Conservation (phyloP, 805 yeast genomes). For the Soucietia sequanensis region DNA sequence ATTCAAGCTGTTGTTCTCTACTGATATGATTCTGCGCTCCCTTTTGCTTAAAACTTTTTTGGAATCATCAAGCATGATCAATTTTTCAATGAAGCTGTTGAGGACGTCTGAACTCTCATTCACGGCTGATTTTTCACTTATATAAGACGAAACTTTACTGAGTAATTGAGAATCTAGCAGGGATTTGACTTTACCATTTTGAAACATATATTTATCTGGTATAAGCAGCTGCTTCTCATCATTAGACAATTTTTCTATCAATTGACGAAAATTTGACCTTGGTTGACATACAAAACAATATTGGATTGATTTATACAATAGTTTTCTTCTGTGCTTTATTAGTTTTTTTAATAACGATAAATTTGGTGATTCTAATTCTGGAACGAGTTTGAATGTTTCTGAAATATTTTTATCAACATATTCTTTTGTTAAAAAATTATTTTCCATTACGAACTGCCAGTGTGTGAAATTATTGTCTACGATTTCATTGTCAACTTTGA, state of each 20-base stretch:
- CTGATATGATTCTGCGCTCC: too few species aligned
- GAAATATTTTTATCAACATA: background rate
- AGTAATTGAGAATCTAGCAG: too few species aligned
- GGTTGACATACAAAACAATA: constrained; percentile 18
- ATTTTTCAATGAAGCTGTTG: constrained; percentile 15
- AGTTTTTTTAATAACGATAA: constrained; percentile 8
- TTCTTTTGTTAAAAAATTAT: constrained; percentile 5
- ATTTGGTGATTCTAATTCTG: constrained; percentile 1
- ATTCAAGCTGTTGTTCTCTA: too few species aligned
- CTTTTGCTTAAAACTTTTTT: constrained; percentile 13
- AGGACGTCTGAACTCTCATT: constrained; percentile 13
- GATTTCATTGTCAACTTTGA: too few species aligned
- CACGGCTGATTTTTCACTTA: too few species aligned
- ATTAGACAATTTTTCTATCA: too few species aligned
- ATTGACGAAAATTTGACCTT: too few species aligned
- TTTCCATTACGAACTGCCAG: constrained; percentile 4
- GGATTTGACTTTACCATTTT: too few species aligned
- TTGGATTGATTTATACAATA: constrained; percentile 23
- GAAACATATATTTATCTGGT: too few species aligned
- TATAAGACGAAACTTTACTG: too few species aligned
- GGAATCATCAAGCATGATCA: constrained; percentile 14
- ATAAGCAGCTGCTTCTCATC: too few species aligned
- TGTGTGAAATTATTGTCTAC: constrained; percentile 5
- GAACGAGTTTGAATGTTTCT: background rate
- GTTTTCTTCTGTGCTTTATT: constrained; percentile 12